Percentiles rank a stretch among this genome's conserved stretches.
phyloP scores from a whole-genome alignment of 1,284 basidiomycete genomes.

The Rhodotorula sp. region DNA sequence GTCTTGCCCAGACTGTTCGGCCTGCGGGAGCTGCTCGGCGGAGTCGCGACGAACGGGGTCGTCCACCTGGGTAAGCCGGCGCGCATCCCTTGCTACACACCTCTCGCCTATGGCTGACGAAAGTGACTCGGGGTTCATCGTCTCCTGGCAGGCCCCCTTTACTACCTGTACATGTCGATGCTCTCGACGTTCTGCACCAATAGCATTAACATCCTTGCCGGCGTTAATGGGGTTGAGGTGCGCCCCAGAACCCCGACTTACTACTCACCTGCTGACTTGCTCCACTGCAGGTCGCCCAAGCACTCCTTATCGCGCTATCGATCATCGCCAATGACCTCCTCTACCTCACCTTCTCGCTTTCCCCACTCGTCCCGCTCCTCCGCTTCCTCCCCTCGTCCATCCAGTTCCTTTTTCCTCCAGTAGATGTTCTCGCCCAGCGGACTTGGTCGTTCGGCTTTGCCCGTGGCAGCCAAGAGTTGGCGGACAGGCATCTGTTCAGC shows the following conservation, averaged over 20 bases:
- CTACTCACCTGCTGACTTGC: not conserved
- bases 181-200: conserved; percentile 97
- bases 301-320: conserved; percentile 84
- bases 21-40: conserved; percentile 53
- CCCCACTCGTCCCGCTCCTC: conserved; percentile 10
- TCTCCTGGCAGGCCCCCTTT: conserved; percentile 68
- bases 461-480: conserved; percentile 60
- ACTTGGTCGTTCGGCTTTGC: conserved; percentile 33
- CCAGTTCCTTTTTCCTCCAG: not conserved
- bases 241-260: not conserved
- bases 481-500: conserved; percentile 89
- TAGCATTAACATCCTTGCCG: conserved; percentile 97
- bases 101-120: not conserved
- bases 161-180: conserved; percentile 94
- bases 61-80: conserved; percentile 73
- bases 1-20: conserved; percentile 73
- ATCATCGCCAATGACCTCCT: conserved; percentile 89
- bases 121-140: not conserved
- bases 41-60: conserved; percentile 56
- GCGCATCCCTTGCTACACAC: conserved; percentile 7
- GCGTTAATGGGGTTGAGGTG: conserved; percentile 90
- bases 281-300: conserved; percentile 65
- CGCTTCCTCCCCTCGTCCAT: conserved; percentile 3
- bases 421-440: not conserved
- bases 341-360: conserved; percentile 65